Percentiles rank a stretch among this genome's conserved stretches.
Evolutionary conservation across 768 basidiomycete species (phyloP).

Genomic region (Boletus coccyginus): DNA sequence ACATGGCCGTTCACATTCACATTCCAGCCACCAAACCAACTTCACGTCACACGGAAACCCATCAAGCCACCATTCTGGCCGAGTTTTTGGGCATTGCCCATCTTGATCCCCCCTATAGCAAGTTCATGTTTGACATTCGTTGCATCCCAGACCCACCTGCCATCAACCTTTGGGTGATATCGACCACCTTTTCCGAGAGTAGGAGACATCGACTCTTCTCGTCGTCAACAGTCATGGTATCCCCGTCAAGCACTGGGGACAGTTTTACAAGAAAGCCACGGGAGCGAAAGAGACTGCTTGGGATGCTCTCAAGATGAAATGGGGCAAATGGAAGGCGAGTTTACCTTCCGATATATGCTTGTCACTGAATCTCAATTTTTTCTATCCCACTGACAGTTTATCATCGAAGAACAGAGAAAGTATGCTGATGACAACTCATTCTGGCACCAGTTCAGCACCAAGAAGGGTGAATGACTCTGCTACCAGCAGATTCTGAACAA

Average conservation of each 20-base stretch:
- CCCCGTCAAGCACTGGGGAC: slow-evolving; percentile 20
- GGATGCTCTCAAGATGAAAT: slow-evolving; percentile 11
- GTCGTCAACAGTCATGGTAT: not conserved
- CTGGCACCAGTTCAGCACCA: not conserved
- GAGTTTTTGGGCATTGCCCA: too few species aligned
- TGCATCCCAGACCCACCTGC: too few species aligned
- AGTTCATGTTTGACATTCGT: too few species aligned
- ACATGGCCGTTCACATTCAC: too few species aligned
- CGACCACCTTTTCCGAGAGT: not conserved
- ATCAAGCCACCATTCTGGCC: too few species aligned
- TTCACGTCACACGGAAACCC: too few species aligned
- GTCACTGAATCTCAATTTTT: too few species aligned
- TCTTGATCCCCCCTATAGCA: too few species aligned
- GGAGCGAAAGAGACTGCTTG: slow-evolving; percentile 5
- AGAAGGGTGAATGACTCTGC: not conserved
- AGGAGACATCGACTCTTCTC: not conserved
- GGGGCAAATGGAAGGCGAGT: slow-evolving; percentile 16
- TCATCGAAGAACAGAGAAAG: not conserved
- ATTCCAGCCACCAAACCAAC: too few species aligned
- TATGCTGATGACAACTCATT: not conserved
- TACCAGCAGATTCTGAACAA: not conserved
- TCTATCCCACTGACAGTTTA: not conserved
- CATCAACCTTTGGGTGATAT: too few species aligned
- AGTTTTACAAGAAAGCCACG: not conserved
- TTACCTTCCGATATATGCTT: too few species aligned